Base-by-base conservation (phyloP, 176 grass and related monocot genomes). In the Oryza meyeriana region DNA sequence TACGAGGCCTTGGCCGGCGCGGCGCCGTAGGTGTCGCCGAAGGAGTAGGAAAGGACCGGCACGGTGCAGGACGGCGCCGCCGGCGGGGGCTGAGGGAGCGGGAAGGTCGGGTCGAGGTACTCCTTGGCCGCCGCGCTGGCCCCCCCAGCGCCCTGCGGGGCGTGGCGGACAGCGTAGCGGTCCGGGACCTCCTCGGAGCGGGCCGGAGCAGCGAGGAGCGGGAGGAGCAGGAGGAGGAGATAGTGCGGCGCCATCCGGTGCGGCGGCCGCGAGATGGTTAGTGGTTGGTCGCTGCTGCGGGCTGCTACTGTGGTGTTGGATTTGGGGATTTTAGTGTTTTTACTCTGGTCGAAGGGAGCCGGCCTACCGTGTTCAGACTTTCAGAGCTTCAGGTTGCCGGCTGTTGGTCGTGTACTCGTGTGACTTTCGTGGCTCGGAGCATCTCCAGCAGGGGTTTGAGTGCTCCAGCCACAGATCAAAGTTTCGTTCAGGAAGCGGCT, bases 11-110 rank as follows among this genome's bases (percentile, higher is more conserved):
- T 81, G 58, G 87, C 81, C 1, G 92, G 93, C 11, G 92, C 72
- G 10, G 34, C 52, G 76, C 89, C 89, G 76, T 98, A 98, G 79
- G 96, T 95, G 87, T 94, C 6, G 75, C 52, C 85, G 88, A 98
- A 95, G 86, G 89, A 89, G 69, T 91, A 45, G 74, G 85, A 77
- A 71, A 98, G 81, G 25, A 98, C 83, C 64, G 74, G 86, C 38
- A 94, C 47, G 66, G 79, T 85, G 92, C 90, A 94, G 64, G 41
- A 38, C 17, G 88, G 74, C 27, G 71, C 65, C 42, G 8, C 9
- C 36, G 63, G 62, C 39, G 82, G 80, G 0, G 90, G 80, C 63
- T 50, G 81, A 76, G 75, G 78, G 35, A 77, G 12, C 20, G 86
- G 88, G 65, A 50, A 83, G 32, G 90, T 91, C 38, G 95, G 95